Conservation (phyloP, 495 filamentous ascomycete species). For the Pseudomonodictys pantanalensis region DNA sequence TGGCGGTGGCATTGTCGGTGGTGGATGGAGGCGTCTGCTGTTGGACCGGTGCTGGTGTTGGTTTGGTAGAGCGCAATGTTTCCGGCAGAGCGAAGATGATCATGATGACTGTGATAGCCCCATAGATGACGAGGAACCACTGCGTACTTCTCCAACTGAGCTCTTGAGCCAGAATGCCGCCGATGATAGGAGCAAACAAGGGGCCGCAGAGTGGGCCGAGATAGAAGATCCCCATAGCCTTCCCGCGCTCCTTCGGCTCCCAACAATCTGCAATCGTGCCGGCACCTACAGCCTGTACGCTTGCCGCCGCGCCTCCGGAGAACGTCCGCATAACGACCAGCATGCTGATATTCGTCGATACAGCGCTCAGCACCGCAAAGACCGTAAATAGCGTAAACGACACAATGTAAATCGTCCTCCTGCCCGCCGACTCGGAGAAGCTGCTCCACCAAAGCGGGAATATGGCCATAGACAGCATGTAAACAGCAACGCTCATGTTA, state of each 20-base stretch:
- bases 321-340: slow-evolving; percentile 81
- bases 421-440: slow-evolving; percentile 74
- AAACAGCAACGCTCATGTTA: slow-evolving; percentile 80
- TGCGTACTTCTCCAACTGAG: slow-evolving; percentile 82
- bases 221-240: slow-evolving; percentile 92
- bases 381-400: slow-evolving; percentile 80
- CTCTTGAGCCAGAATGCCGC: slow-evolving; percentile 66
- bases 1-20: slow-evolving; percentile 5
- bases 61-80: slow-evolving; percentile 30
- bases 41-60: not conserved
- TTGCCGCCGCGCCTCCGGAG: slow-evolving; percentile 78
- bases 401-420: slow-evolving; percentile 78
- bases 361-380: slow-evolving; percentile 69
- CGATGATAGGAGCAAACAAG: slow-evolving; percentile 80
- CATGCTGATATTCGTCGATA: slow-evolving; percentile 76
- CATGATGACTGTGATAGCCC: slow-evolving; percentile 46
- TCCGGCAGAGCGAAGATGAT: slow-evolving; percentile 52
- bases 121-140: slow-evolving; percentile 83
- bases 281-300: slow-evolving; percentile 88
- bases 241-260: slow-evolving; percentile 74
- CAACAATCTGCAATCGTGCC: slow-evolving; percentile 92
- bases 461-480: slow-evolving; percentile 87
- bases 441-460: slow-evolving; percentile 95
- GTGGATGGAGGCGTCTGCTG: not conserved
- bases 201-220: slow-evolving; percentile 86